A percentile compares a stretch with the other conserved stretches of the same genome.
Evolutionary conservation across 2,329 filamentous ascomycete genomes (phyloP).

Genomic region (Xylariaceae sp.): DNA sequence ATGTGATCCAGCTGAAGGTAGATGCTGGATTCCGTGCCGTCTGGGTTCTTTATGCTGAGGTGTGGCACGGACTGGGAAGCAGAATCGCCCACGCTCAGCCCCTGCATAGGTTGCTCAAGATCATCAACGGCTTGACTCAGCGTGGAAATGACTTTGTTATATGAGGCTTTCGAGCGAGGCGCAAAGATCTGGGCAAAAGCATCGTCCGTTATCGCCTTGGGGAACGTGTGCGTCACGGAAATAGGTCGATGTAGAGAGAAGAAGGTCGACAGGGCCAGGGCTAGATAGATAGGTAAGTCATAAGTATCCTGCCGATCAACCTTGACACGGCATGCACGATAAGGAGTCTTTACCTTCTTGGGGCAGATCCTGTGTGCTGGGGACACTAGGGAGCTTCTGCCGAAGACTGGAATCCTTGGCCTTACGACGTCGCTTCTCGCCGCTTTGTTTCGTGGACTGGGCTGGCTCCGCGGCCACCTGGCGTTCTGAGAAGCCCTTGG

Average conservation of each 20-base stretch:
- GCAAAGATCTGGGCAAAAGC: slow-evolving; percentile 83
- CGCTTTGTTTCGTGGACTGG: slow-evolving; percentile 41
- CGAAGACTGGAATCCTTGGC: slow-evolving; percentile 48
- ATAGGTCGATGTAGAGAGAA: slow-evolving; percentile 95
- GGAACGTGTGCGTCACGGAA: slow-evolving; percentile 77
- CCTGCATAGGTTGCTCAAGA: slow-evolving; percentile 54
- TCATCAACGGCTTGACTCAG: slow-evolving; percentile 55
- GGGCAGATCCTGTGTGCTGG: slow-evolving; percentile 67
- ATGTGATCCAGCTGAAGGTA: slow-evolving; percentile 64
- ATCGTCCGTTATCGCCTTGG: slow-evolving; percentile 63
- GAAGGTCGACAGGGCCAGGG: slow-evolving; percentile 83
- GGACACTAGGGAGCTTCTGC: slow-evolving; percentile 64
- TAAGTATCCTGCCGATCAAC: slow-evolving; percentile 2
- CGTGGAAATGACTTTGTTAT: slow-evolving; percentile 61
- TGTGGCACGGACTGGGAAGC: slow-evolving; percentile 38
- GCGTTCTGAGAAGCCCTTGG: slow-evolving; percentile 45
- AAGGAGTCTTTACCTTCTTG: slow-evolving; percentile 51
- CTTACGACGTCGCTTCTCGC: slow-evolving; percentile 56
- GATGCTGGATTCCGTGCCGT: slow-evolving; percentile 53
- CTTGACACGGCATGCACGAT: background rate
- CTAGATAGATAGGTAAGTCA: slow-evolving; percentile 42
- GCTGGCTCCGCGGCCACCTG: slow-evolving; percentile 45
- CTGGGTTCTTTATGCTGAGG: slow-evolving; percentile 50
- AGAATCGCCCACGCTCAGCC: slow-evolving; percentile 38
- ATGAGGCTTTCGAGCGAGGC: slow-evolving; percentile 45